These are phyloP conservation scores for Dalechampia spathulata DNA, from an alignment of 441 rosid species.

Conservation along the genomic window DNA sequence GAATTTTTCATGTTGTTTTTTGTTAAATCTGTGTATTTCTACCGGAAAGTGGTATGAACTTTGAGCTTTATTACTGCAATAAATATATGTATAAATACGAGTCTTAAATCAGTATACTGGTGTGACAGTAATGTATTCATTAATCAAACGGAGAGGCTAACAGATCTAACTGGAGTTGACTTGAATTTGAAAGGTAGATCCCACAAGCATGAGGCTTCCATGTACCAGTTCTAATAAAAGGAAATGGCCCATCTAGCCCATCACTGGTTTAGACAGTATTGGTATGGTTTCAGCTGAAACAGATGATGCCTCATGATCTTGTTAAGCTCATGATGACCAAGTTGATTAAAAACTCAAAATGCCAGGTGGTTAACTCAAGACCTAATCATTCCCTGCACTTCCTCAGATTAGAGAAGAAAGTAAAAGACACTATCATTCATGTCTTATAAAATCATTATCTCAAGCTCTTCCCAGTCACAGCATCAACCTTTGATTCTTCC, in stretches of 20 bases:
- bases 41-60: background rate
- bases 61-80: too few relatives aligned
- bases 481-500: conserved; percentile 14
- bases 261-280: background rate
- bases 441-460: conserved; percentile 28
- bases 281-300: background rate
- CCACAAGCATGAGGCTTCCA: too few relatives aligned
- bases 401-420: conserved; percentile 30
- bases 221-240: too few relatives aligned
- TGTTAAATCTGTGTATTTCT: background rate
- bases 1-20: background rate
- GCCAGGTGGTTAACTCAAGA: conserved; percentile 6
- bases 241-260: background rate
- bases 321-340: conserved; percentile 4
- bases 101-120: too few relatives aligned
- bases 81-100: too few relatives aligned
- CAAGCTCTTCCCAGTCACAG: conserved; percentile 20
- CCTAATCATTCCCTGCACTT: conserved; percentile 21
- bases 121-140: too few relatives aligned
- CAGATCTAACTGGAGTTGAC: too few relatives aligned
- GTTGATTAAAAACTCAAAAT: conserved; percentile 4
- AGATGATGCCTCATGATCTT: background rate
- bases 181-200: too few relatives aligned
- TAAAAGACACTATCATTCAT: conserved; percentile 43
- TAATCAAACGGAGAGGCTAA: too few relatives aligned